A percentile compares a stretch with the other conserved stretches of the same genome.
These are phyloP conservation scores for Astragalus glycyphyllos DNA, from an alignment of 306 rosid genomes.

Conservation along the genomic window DNA sequence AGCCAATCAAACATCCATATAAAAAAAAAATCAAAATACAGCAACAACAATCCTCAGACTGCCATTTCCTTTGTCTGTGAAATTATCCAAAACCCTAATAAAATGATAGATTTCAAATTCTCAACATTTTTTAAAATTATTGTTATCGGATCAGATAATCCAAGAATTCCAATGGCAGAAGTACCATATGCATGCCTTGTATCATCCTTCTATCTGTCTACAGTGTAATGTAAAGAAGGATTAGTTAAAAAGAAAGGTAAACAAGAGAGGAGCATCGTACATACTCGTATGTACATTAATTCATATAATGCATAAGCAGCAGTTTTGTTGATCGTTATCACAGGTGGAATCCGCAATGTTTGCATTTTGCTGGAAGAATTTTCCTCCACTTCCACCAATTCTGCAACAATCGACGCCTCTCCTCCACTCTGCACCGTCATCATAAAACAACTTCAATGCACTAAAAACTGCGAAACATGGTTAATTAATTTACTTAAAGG, in stretches of 20 bases:
- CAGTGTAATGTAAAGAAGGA: not conserved
- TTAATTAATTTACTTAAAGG: conserved; percentile 25
- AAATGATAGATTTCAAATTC: not conserved
- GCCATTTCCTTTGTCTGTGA: not conserved
- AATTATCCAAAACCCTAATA: conserved; percentile 16
- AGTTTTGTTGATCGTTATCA: conserved; percentile 74
- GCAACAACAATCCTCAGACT: not conserved
- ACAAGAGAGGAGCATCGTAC: conserved; percentile 6
- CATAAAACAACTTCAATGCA: not conserved
- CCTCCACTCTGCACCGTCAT: conserved; percentile 68
- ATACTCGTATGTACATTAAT: conserved; percentile 75
- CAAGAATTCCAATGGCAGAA: conserved; percentile 2
- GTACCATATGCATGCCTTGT: not conserved
- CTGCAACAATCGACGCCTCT: conserved; percentile 88
- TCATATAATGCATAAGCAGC: conserved; percentile 82
- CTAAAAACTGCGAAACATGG: not conserved
- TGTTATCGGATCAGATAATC: not conserved
- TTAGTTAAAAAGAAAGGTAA: not conserved
- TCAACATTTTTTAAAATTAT: not conserved
- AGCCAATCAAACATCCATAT: not conserved
- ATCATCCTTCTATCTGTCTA: not conserved
- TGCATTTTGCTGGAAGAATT: conserved; percentile 84
- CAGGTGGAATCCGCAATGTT: conserved; percentile 73
- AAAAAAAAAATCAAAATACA: conserved; percentile 12
- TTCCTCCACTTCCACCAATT: conserved; percentile 88